phyloP scores from a whole-genome alignment of 768 basidiomycete genomes.

The Mycena belliarum region DNA sequence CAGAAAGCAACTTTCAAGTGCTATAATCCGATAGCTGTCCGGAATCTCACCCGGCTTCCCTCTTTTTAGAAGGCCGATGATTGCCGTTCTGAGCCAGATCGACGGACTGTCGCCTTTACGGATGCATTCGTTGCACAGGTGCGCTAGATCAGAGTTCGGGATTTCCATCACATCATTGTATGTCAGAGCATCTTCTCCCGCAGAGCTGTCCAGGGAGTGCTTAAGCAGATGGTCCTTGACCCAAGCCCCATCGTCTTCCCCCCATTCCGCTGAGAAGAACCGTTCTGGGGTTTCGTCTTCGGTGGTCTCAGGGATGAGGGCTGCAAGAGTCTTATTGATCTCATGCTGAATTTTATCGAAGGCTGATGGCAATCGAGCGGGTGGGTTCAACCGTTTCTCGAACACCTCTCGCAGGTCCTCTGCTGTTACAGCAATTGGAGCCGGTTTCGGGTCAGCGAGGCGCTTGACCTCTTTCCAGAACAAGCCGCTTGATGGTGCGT shows the following conservation, averaged over 20 bases:
- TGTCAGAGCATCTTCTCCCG: not conserved
- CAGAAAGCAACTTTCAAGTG: too few species aligned
- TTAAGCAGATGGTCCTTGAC: not conserved
- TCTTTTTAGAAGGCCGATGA: too few species aligned
- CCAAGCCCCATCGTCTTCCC: not conserved
- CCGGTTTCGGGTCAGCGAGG: not conserved
- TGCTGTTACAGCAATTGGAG: not conserved
- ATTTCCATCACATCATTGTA: too few species aligned
- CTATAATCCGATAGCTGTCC: too few species aligned
- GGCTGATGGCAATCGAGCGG: not conserved
- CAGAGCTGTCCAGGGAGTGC: not conserved
- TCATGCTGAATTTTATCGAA: constrained; percentile 2
- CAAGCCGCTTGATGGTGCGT: not conserved
- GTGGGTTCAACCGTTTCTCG: constrained; percentile 7
- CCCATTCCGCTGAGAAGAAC: not conserved
- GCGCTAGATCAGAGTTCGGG: too few species aligned
- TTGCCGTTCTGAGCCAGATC: too few species aligned
- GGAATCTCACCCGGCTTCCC: too few species aligned
- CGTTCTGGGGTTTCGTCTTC: constrained; percentile 1
- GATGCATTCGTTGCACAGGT: too few species aligned
- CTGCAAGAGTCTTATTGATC: not conserved
- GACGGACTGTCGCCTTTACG: too few species aligned
- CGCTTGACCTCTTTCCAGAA: constrained; percentile 11
- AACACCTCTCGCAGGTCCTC: constrained; percentile 5
- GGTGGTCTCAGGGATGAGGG: not conserved